Conservation (phyloP, 176 grass and related monocot species). For the Carex myosuroides region DNA sequence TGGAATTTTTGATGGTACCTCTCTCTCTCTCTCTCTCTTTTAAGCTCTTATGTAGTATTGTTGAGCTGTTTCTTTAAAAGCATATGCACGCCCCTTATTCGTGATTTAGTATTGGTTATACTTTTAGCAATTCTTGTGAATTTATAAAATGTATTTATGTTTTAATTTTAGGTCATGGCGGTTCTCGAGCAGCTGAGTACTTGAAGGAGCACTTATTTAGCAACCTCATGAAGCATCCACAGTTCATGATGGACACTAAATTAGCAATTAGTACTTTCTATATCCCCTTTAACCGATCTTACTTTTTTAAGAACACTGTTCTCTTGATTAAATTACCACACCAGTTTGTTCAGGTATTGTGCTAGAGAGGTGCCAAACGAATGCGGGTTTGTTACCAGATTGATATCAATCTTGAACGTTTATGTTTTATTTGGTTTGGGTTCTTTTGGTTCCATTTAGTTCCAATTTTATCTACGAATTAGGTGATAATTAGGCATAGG, state of each 20-base stretch:
- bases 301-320: neutral
- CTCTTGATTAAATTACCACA: neutral
- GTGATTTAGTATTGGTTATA: neutral
- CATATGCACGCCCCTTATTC: neutral
- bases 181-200: slow-evolving; percentile 62
- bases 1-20: slow-evolving; percentile 81
- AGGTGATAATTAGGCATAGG: neutral
- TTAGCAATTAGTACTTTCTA: slow-evolving; percentile 61
- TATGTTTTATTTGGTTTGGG: neutral
- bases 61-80: neutral
- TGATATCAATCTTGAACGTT: neutral
- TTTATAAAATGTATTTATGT: slow-evolving; percentile 21
- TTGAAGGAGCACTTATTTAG: slow-evolving; percentile 77
- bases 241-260: slow-evolving; percentile 71
- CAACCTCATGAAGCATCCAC: slow-evolving; percentile 66
- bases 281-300: slow-evolving; percentile 9
- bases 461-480: neutral
- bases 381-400: neutral
- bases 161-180: slow-evolving; percentile 66
- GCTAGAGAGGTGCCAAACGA: neutral
- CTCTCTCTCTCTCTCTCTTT: slow-evolving; percentile 11
- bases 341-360: neutral
- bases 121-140: neutral
- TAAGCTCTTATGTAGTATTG: neutral
- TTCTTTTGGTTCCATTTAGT: neutral